These are phyloP conservation scores for Middelhovenomyces tepae DNA, from an alignment of 805 yeast genomes.

Conservation along the genomic window DNA sequence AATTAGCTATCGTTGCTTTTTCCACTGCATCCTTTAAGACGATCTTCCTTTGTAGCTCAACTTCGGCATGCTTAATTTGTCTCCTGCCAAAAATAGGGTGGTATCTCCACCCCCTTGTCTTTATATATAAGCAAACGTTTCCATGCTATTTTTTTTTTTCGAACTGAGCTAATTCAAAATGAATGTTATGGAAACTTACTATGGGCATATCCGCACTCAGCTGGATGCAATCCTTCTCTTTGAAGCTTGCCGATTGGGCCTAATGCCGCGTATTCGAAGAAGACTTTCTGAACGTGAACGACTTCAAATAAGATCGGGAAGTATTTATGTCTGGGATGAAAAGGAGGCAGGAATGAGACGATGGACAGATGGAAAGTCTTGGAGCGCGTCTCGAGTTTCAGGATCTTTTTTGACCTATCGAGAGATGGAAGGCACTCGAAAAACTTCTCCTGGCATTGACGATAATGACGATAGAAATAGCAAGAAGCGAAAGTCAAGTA, in stretches of 20 bases:
- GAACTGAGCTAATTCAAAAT: too few species aligned
- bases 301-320: constrained; percentile 44
- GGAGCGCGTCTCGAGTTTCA: constrained; percentile 65
- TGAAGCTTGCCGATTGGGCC: constrained; percentile 52
- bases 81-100: too few species aligned
- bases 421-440: constrained; percentile 40
- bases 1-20: too few species aligned
- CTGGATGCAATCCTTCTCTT: constrained; percentile 55
- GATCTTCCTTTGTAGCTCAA: too few species aligned
- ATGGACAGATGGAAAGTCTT: constrained; percentile 71
- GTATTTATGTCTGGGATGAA: constrained; percentile 66
- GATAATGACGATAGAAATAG: not conserved
- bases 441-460: constrained; percentile 11
- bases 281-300: constrained; percentile 52
- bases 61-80: too few species aligned
- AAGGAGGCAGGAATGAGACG: constrained; percentile 59
- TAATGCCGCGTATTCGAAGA: constrained; percentile 47
- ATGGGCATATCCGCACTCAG: constrained; percentile 48
- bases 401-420: constrained; percentile 55
- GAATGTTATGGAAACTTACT: constrained; percentile 45
- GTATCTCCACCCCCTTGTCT: too few species aligned
- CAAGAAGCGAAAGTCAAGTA: constrained; percentile 1
- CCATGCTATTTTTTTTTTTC: too few species aligned
- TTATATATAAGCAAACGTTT: too few species aligned
- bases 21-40: too few species aligned